Conservation (phyloP, 768 basidiomycete genomes). For the Tylopilus vinaceipallidus region DNA sequence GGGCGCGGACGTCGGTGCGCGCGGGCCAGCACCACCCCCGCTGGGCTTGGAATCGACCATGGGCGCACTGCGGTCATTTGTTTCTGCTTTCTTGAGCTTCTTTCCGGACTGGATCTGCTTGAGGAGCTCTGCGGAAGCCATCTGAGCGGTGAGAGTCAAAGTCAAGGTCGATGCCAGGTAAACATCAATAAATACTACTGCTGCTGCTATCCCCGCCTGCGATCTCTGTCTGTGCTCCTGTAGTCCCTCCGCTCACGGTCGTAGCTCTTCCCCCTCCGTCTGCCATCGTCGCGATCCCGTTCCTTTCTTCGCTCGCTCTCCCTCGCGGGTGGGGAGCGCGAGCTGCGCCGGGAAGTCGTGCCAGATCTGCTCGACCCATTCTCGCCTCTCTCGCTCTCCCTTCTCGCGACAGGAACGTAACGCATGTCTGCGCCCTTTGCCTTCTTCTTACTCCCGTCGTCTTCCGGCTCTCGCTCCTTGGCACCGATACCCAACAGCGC, state of each 20-base stretch:
- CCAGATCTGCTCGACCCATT: constrained; percentile 35
- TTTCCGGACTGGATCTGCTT: constrained; percentile 83
- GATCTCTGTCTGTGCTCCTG: constrained; percentile 24
- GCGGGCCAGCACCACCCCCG: constrained; percentile 38
- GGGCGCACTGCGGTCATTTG: constrained; percentile 79
- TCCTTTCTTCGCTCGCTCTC: constrained; percentile 16
- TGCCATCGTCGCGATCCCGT: constrained; percentile 6
- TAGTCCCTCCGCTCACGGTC: constrained; percentile 19
- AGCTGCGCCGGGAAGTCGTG: constrained; percentile 46
- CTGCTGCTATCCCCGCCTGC: constrained; percentile 31
- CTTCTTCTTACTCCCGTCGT: constrained; percentile 64
- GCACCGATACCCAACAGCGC: constrained; percentile 92
- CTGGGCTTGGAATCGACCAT: constrained; percentile 46
- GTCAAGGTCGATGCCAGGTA: too few species aligned
- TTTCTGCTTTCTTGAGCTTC: constrained; percentile 76
- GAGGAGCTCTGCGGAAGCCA: constrained; percentile 76
- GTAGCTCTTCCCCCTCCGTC: constrained; percentile 12
- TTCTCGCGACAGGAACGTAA: constrained; percentile 82
- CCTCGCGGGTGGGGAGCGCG: constrained; percentile 45
- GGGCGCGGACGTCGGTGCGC: constrained; percentile 21
- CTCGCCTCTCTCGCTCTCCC: constrained; percentile 45
- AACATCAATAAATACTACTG: too few species aligned
- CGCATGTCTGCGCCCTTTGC: constrained; percentile 56
- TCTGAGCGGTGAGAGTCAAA: too few species aligned
- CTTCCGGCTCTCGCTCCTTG: constrained; percentile 74